Percentiles rank a stretch among this genome's conserved stretches.
phyloP scores from a whole-genome alignment of 495 filamentous ascomycete genomes.

The Xylaria scruposa region DNA sequence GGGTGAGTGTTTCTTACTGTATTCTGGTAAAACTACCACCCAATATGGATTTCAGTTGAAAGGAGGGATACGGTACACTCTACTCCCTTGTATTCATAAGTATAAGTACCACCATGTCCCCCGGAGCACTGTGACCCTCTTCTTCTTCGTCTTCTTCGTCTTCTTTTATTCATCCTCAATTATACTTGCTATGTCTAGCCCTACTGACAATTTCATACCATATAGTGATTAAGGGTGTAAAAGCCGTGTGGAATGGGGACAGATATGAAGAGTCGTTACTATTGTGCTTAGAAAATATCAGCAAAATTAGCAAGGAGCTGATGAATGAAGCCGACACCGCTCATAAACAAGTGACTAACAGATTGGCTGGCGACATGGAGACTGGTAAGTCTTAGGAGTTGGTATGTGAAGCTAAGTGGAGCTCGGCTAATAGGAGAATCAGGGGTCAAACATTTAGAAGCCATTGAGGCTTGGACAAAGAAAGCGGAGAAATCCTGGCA shows the following conservation, averaged over 20 bases:
- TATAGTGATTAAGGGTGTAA: neutral
- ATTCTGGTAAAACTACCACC: too few relatives aligned
- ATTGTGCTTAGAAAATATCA: neutral
- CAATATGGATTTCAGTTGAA: too few relatives aligned
- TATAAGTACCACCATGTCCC: too few relatives aligned
- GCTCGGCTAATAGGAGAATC: neutral
- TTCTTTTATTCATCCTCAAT: too few relatives aligned
- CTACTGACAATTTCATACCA: neutral
- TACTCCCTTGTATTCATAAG: too few relatives aligned
- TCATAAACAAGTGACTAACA: neutral
- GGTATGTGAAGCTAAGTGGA: too few relatives aligned
- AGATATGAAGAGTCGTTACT: neutral
- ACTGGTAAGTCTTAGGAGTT: neutral
- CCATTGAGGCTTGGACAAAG: neutral
- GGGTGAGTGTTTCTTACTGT: neutral
- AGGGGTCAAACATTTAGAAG: constrained; percentile 9
- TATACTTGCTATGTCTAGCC: neutral
- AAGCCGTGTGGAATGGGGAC: neutral
- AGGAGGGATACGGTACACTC: too few relatives aligned
- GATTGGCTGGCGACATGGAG: neutral
- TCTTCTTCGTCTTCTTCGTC: too few relatives aligned
- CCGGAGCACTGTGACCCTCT: too few relatives aligned
- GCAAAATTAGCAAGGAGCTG: neutral
- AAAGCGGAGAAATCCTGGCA: neutral
- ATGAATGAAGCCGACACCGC: constrained; percentile 2